phyloP scores from a whole-genome alignment of 345 rosid genomes.

The Ailanthus altissimus region DNA sequence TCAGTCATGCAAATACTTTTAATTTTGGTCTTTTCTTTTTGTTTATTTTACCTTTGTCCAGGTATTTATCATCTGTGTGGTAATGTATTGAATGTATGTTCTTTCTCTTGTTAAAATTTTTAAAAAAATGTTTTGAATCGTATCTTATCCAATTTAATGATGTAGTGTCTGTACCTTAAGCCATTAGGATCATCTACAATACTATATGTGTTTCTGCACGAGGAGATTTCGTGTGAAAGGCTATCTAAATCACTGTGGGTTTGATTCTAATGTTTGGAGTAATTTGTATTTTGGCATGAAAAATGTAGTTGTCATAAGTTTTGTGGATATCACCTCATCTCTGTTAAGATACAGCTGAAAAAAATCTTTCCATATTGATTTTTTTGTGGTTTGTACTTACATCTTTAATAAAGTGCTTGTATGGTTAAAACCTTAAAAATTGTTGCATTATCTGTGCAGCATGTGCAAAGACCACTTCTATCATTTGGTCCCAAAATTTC shows the following conservation, averaged over 20 bases:
- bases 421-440: too few species aligned
- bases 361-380: neutral
- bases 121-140: neutral
- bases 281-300: neutral
- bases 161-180: neutral
- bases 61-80: neutral
- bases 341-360: constrained; percentile 10
- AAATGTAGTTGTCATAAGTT: neutral
- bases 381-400: constrained; percentile 12
- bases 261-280: neutral
- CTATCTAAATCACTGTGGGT: neutral
- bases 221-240: neutral
- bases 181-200: neutral
- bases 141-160: neutral
- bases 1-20: neutral
- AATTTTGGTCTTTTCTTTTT: neutral
- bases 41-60: neutral
- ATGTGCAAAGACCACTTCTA: constrained; percentile 87
- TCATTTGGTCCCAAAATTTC: constrained; percentile 97
- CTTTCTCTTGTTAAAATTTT: neutral
- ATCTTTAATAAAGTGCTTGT: neutral
- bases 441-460: constrained; percentile 53
- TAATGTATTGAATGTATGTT: neutral
- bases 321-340: constrained; percentile 15
- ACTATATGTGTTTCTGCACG: neutral